Evolutionary conservation across 352 stramenopile species (phyloP).

Genomic region (Pythium grandisporangium): DNA sequence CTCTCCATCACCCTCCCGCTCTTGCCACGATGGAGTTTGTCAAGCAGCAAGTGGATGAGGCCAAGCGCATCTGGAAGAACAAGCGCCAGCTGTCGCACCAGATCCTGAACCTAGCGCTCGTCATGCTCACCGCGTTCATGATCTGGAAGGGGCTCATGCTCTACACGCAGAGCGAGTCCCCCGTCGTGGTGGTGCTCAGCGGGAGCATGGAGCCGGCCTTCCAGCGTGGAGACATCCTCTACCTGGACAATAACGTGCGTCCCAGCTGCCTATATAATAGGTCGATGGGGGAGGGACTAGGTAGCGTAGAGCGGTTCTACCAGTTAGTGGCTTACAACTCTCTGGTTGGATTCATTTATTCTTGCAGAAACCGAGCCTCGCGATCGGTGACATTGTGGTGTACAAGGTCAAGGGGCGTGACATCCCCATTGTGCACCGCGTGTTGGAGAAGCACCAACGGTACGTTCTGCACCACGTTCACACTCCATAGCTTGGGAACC

Average conservation of each 20-base stretch:
- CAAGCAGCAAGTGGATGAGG: slow-evolving; percentile 88
- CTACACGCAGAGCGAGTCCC: slow-evolving; percentile 95
- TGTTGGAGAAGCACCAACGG: slow-evolving; percentile 95
- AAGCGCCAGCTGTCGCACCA: slow-evolving; percentile 97
- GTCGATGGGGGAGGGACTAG: not conserved
- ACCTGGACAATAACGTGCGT: slow-evolving; percentile 92
- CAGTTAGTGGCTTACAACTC: no score
- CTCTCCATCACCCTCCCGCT: no score
- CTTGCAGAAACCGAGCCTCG: slow-evolving; percentile 55
- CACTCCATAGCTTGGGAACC: no score
- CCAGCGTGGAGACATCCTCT: slow-evolving; percentile 98
- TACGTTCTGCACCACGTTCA: no score
- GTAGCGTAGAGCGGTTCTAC: no score
- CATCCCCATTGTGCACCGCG: slow-evolving; percentile 98
- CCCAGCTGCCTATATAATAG: not conserved
- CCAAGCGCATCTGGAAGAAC: slow-evolving; percentile 98
- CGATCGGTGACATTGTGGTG: slow-evolving; percentile 90
- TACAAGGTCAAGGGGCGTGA: slow-evolving; percentile 98
- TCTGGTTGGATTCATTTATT: not conserved
- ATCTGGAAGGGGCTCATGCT: slow-evolving; percentile 99
- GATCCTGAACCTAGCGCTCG: slow-evolving; percentile 97
- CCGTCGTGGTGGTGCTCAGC: slow-evolving; percentile 98
- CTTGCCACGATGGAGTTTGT: slow-evolving; percentile 51
- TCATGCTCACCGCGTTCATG: slow-evolving; percentile 98
- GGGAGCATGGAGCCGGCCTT: slow-evolving; percentile 99